These are phyloP conservation scores for Rossbeevera mucosa DNA, from an alignment of 768 basidiomycete genomes.

Conservation along the genomic window DNA sequence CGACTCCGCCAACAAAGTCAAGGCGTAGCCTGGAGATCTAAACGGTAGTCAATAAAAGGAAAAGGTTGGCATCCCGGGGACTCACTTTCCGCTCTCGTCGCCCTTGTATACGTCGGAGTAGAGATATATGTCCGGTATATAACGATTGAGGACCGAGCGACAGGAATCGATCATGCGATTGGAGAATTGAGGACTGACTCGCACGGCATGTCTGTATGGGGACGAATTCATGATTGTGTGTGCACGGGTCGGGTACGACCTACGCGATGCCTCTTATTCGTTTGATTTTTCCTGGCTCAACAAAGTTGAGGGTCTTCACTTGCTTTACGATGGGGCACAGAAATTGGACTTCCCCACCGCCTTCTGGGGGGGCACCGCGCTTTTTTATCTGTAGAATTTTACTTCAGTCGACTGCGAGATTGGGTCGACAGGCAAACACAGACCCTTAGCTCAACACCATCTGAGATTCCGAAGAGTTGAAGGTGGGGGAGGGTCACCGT, in stretches of 20 bases:
- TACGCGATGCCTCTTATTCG: conserved; percentile 95
- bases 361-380: conserved; percentile 85
- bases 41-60: background rate
- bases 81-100: conserved; percentile 94
- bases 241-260: conserved; percentile 31
- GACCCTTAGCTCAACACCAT: conserved; percentile 86
- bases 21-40: conserved; percentile 94
- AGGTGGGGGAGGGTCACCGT: conserved; percentile 90
- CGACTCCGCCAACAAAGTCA: conserved; percentile 86
- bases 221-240: background rate
- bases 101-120: conserved; percentile 99
- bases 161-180: conserved; percentile 96
- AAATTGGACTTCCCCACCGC: conserved; percentile 93
- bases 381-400: conserved; percentile 71
- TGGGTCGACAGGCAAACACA: conserved; percentile 13
- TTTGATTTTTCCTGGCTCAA: conserved; percentile 87
- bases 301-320: conserved; percentile 88
- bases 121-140: conserved; percentile 96
- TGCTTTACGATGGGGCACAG: conserved; percentile 89
- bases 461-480: conserved; percentile 84
- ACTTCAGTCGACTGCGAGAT: background rate
- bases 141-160: conserved; percentile 89
- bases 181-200: conserved; percentile 95
- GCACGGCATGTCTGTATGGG: conserved; percentile 79
- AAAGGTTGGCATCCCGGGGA: conserved; percentile 5